Conservation (phyloP, 352 stramenopile species). For the Phytophthora citricola region DNA sequence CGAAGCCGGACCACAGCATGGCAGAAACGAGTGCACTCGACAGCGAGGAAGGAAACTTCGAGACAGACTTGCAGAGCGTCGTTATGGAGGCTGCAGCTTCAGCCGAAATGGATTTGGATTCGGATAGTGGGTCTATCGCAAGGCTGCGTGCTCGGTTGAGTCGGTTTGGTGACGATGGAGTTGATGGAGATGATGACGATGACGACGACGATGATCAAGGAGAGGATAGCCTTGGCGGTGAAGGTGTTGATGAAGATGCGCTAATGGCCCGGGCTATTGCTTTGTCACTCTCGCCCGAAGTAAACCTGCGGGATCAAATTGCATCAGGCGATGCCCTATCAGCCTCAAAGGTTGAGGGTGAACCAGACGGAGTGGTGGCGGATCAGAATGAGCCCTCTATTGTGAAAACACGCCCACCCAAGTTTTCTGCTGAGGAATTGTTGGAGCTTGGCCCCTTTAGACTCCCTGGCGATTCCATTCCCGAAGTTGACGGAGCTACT, state of each 20-base stretch:
- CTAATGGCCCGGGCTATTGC: conserved; percentile 90
- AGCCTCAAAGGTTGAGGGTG: conserved; percentile 25
- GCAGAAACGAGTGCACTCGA: conserved; percentile 28
- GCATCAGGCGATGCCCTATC: conserved; percentile 16
- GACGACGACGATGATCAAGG: conserved; percentile 61
- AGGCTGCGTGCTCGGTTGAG: conserved; percentile 71
- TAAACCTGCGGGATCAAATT: conserved; percentile 72
- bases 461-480: conserved; percentile 41
- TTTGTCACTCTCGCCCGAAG: conserved; percentile 85
- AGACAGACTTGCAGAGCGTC: conserved; percentile 42
- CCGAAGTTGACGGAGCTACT: conserved; percentile 57
- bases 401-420: conserved; percentile 51
- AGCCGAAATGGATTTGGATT: conserved; percentile 74
- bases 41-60: conserved; percentile 32
- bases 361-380: conserved; percentile 7
- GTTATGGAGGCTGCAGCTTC: conserved; percentile 36
- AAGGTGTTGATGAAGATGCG: conserved; percentile 88
- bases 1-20: conserved; percentile 41
- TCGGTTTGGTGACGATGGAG: conserved; percentile 70
- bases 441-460: conserved; percentile 70
- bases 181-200: conserved; percentile 67
- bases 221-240: conserved; percentile 53
- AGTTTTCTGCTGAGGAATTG: conserved; percentile 79
- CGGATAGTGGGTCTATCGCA: conserved; percentile 65
- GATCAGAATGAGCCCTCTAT: conserved; percentile 16